Percentiles rank a stretch among this genome's conserved stretches.
phyloP scores from a whole-genome alignment of 257 asterid genomes.

The Handroanthus guayacan region DNA sequence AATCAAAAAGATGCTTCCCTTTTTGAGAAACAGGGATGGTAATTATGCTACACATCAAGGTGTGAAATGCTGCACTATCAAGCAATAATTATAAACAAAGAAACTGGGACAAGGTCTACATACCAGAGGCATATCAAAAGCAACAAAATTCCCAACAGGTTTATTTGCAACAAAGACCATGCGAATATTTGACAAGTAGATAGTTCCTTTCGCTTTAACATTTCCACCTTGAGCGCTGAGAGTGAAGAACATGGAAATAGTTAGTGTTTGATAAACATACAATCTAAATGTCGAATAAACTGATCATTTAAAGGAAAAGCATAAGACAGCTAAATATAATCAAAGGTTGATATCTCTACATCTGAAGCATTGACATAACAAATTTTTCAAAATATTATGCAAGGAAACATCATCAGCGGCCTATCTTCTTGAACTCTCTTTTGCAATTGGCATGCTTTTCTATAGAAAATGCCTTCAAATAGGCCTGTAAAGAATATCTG shows the following conservation, averaged over 20 bases:
- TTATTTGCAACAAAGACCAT: slow-evolving; percentile 89
- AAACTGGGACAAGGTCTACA: slow-evolving; percentile 35
- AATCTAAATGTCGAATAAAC: slow-evolving; percentile 11
- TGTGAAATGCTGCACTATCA: neutral
- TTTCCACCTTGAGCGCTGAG: slow-evolving; percentile 76
- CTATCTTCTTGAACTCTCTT: neutral
- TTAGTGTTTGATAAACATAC: slow-evolving; percentile 9
- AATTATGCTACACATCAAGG: slow-evolving; percentile 5
- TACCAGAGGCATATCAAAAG: slow-evolving; percentile 97
- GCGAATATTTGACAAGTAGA: slow-evolving; percentile 92
- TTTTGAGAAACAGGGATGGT: neutral
- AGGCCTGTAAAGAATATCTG: too few relatives aligned
- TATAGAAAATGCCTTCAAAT: neutral
- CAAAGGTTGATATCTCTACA: neutral
- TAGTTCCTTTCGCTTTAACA: slow-evolving; percentile 77
- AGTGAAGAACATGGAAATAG: slow-evolving; percentile 19
- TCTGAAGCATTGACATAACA: neutral
- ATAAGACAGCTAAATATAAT: neutral
- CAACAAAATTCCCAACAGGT: slow-evolving; percentile 69
- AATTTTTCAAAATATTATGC: neutral
- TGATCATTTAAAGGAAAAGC: neutral
- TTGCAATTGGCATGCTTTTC: slow-evolving; percentile 2
- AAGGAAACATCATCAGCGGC: neutral
- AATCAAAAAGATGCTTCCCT: neutral
- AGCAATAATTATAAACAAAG: too few relatives aligned